Base-by-base conservation (phyloP, 1,284 basidiomycete species). In the Ganoderma sinense region DNA sequence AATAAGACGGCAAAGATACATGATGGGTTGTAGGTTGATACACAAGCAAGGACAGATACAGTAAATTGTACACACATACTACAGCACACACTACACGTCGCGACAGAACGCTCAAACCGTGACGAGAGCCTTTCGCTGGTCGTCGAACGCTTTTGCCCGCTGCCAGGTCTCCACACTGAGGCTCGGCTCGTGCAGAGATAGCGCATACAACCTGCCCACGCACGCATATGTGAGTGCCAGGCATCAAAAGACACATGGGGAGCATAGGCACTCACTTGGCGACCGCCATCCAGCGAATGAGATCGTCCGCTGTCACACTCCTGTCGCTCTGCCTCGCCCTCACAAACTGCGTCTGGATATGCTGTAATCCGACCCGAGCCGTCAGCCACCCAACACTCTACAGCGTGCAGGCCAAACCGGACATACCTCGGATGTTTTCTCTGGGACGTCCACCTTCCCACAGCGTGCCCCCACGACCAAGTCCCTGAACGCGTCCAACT, bases 321-420 rank as follows among this genome's bases (percentile, higher is more conserved):
- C 75, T 78, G 69, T 86, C 80, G 74, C 76, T 77, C 75, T 88
- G 86, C 62, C 93, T 82, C 71, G 89, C 85, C 56, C 80, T 80
- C 10, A 94, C 91, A 76, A 94, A 95, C 72, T 94, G 91, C 8
- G 89, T 84, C 82, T 94, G 90, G 39, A 95, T 91, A 72, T 89
- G 81, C 92, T 94, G 69, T 20, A 61, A 16, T 14, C 1, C 51
- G 31, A 53, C 20, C 16, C 29, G 43, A 40, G 33, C 56, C 26
- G 29, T 26, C 16, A 20, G n/a, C 51, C 3, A 18, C 23, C 7
- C 14, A 7, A 45, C 43, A 4, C 16, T 2, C 10, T 13, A 51
- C 23, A 23, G 23, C 11, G 5, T 26, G 11, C 31, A 33, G 18
- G 18, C 29, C 14, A 10, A 2, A 18, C 33, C 56, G 43, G 2